Conservation (phyloP, 2,329 filamentous ascomycete species). For the Phialemoniopsis sp. region DNA sequence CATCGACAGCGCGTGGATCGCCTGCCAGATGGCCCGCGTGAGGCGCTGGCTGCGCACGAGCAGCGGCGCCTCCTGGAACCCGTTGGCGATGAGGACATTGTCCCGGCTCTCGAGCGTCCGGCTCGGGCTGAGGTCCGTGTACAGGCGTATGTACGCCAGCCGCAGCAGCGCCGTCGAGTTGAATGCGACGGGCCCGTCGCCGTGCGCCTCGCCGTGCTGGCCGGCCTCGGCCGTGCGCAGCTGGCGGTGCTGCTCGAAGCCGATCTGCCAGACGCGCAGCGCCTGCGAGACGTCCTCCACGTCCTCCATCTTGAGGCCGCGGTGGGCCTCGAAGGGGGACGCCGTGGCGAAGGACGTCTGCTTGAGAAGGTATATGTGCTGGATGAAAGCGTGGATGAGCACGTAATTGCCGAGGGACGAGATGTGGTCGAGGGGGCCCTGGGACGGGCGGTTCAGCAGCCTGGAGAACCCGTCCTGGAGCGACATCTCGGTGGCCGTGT, state of each 20-base stretch:
- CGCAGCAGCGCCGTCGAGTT: conserved; percentile 60
- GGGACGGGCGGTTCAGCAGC: conserved; percentile 46
- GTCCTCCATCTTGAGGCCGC: conserved; percentile 48
- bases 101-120: conserved; percentile 63
- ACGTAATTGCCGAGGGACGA: conserved; percentile 66
- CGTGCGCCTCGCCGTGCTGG: conserved; percentile 24
- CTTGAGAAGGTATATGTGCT: conserved; percentile 68
- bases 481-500: conserved; percentile 41
- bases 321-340: conserved; percentile 43
- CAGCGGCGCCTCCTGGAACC: conserved; percentile 54
- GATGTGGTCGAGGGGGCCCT: conserved; percentile 43
- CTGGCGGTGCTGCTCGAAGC: conserved; percentile 53
- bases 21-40: conserved; percentile 62
- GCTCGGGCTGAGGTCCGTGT: conserved; percentile 60
- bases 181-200: conserved; percentile 60
- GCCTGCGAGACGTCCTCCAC: conserved; percentile 53
- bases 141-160: conserved; percentile 60
- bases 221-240: conserved; percentile 43
- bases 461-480: conserved; percentile 54
- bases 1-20: conserved; percentile 65
- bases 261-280: conserved; percentile 52
- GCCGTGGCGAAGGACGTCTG: conserved; percentile 51
- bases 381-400: conserved; percentile 66
- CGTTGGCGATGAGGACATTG: conserved; percentile 54
- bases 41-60: conserved; percentile 56